Base-by-base conservation (phyloP, 192 early-diverging fungal species). In the Phlyctochytrium planicorne region DNA sequence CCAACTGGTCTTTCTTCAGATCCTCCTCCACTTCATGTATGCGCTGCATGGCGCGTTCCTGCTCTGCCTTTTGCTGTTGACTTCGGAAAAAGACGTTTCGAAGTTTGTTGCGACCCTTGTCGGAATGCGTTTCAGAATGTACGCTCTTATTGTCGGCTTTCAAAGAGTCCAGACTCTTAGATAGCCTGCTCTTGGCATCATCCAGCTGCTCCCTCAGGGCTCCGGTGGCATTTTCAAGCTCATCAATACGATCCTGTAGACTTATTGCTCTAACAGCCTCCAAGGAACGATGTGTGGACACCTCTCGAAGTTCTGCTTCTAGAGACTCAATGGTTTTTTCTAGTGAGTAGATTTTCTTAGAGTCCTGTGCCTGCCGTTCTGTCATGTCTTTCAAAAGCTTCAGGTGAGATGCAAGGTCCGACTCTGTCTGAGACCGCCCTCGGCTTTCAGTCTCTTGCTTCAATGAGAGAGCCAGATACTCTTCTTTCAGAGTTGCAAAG, bases 171-270 rank as follows among this genome's bases (percentile, higher is more conserved):
- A 23, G 24, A 4, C 50, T 67, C 59, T 20, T 14, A 1, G 53
- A 35, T 17, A 32, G 25, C 29, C 55, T 63, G n/a, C 53, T 30
- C 24, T 25, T 65, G 29, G 25, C 31, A 30, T 23, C 59, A 0
- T 80, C 78, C 24, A 65, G 17, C 34, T 76, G 65, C 0, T 60
- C 34, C 33, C 68, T 73, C 3, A 81, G 53, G 12, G 65, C 47
- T 4, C 68, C 29, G n/a, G 32, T 52, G 40, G 59, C 36, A 1
- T 37, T 36, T 31, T 77, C 79, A 12, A 78, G 62, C 30, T 81
- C 79, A 25, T 64, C 40, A 0, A 78, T 59, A 3, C 73, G 69
- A 4, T 77, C 70, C 60, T 77, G 65, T 17, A 77, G 69, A n/a
- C 37, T 71, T n/a, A 69, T 20, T 30, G 62, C 2, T 34, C 40